phyloP scores from a whole-genome alignment of 176 grass and related monocot genomes.

The Carex parvula region DNA sequence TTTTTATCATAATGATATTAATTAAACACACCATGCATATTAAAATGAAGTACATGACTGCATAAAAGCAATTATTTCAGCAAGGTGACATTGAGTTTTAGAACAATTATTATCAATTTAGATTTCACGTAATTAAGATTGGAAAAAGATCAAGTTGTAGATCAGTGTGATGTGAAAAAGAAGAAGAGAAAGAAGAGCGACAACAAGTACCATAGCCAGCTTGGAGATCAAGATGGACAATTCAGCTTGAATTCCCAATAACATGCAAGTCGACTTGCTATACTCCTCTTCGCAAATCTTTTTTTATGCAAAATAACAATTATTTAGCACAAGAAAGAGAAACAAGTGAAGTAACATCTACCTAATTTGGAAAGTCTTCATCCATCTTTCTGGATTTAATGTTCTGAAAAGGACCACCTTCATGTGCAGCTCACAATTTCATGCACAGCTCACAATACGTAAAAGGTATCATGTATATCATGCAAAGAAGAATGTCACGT shows the following conservation, averaged over 20 bases:
- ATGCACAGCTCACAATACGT: constrained; percentile 14
- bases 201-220: constrained; percentile 64
- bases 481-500: constrained; percentile 9
- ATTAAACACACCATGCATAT: constrained; percentile 1
- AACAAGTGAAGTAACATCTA: neutral
- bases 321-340: constrained; percentile 3
- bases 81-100: neutral
- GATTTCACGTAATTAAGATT: neutral
- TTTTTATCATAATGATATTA: neutral
- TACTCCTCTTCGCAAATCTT: constrained; percentile 89
- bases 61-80: neutral
- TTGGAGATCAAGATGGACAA: constrained; percentile 79
- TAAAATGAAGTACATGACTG: neutral
- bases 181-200: constrained; percentile 23
- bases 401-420: neutral
- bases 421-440: neutral
- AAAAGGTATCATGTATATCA: neutral
- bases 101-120: neutral
- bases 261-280: constrained; percentile 58
- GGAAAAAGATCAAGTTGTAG: neutral
- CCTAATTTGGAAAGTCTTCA: constrained; percentile 9
- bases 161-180: constrained; percentile 18
- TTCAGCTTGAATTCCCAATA: constrained; percentile 74
- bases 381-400: neutral
- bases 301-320: constrained; percentile 26